phyloP scores from a whole-genome alignment of 1,284 basidiomycete genomes.

The Erythrobasidium hasegawianum region DNA sequence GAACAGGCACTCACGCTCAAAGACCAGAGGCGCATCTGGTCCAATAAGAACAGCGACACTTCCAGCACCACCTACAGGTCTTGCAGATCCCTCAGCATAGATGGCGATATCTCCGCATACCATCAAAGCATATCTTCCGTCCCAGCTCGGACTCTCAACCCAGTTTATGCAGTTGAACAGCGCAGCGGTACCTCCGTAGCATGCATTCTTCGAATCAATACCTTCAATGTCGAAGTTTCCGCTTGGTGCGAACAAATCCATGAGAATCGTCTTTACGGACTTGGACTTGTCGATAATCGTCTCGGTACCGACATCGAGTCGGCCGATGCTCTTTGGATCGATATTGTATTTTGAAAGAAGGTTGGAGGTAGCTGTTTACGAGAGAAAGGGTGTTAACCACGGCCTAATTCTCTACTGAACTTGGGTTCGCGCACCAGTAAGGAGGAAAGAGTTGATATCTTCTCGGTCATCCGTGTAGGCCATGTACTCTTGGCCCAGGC shows the following conservation, averaged over 20 bases:
- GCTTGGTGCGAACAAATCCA: constrained; percentile 89
- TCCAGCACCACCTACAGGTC: constrained; percentile 95
- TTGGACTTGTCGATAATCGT: constrained; percentile 99
- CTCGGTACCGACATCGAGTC: constrained; percentile 96
- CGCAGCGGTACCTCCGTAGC: constrained; percentile 96
- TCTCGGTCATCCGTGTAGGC: constrained; percentile 55
- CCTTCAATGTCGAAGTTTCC: constrained; percentile 98
- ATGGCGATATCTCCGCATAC: constrained; percentile 97
- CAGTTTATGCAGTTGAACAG: constrained; percentile 92
- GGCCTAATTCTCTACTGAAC: background rate
- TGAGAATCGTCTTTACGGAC: constrained; percentile 95
- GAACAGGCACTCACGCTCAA: constrained; percentile 72
- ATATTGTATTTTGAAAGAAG: constrained; percentile 93
- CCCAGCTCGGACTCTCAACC: constrained; percentile 96
- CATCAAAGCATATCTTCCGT: constrained; percentile 95
- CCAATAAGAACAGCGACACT: constrained; percentile 93
- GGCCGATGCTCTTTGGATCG: constrained; percentile 92
- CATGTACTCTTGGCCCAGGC: constrained; percentile 97
- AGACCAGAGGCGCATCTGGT: constrained; percentile 86
- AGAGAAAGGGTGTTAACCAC: background rate
- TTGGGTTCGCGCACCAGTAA: constrained; percentile 67
- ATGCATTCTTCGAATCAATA: constrained; percentile 98
- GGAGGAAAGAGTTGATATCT: constrained; percentile 96
- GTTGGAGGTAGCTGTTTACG: constrained; percentile 56
- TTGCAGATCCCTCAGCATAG: constrained; percentile 91